A percentile compares a stretch with the other conserved stretches of the same genome.
phyloP scores from a whole-genome alignment of 2,329 filamentous ascomycete genomes.

The Alternaria hordeiaustralica region DNA sequence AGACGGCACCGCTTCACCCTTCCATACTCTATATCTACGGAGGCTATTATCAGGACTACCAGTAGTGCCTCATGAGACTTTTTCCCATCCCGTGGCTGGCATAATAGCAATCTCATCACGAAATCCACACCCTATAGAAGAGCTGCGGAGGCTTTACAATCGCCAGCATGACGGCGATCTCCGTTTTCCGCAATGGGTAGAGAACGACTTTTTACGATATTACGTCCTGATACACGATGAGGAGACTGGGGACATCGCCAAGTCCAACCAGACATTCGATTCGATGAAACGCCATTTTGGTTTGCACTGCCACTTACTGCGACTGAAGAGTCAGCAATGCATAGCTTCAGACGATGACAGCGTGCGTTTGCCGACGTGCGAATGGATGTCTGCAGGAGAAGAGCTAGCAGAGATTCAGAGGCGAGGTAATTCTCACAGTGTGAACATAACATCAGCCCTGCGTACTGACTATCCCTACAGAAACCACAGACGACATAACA shows the following conservation, averaged over 20 bases:
- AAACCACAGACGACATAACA: conserved; percentile 72
- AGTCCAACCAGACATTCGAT: conserved; percentile 89
- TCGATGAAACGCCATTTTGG: conserved; percentile 99
- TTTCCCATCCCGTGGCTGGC: conserved; percentile 91
- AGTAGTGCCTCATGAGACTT: conserved; percentile 85
- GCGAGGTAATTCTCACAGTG: conserved; percentile 56
- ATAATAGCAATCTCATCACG: conserved; percentile 94
- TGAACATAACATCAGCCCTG: neutral
- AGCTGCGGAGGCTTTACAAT: conserved; percentile 81
- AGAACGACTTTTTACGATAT: conserved; percentile 91
- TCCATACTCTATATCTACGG: conserved; percentile 85
- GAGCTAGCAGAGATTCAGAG: conserved; percentile 77
- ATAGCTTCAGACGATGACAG: conserved; percentile 92
- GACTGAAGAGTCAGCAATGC: conserved; percentile 83
- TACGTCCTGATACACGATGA: conserved; percentile 98
- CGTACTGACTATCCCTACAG: conserved; percentile 42
- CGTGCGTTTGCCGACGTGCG: conserved; percentile 76
- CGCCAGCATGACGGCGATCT: conserved; percentile 80
- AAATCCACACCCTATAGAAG: conserved; percentile 82
- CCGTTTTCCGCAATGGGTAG: conserved; percentile 81
- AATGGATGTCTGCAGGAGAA: conserved; percentile 89
- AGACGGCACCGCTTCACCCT: conserved; percentile 66
- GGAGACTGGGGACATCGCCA: conserved; percentile 88
- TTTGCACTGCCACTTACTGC: conserved; percentile 88
- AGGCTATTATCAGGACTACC: conserved; percentile 81